Conservation (phyloP, 108 stramenopile species). For the Fragilaria radians region DNA sequence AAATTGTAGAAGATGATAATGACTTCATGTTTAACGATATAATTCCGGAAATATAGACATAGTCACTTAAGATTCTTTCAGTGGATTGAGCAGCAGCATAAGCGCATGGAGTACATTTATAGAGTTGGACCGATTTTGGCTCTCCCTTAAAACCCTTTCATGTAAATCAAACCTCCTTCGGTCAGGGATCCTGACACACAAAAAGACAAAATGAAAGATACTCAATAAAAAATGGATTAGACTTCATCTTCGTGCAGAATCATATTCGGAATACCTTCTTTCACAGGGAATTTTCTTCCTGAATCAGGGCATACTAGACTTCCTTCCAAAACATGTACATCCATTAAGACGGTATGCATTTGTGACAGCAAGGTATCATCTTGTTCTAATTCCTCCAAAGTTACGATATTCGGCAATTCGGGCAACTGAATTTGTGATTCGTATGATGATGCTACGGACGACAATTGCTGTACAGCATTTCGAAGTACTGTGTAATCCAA, state of each 20-base stretch:
- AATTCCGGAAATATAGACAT: too few relatives aligned
- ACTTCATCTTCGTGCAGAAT: constrained; percentile 97
- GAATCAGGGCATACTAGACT: constrained; percentile 87
- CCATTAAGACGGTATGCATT: constrained; percentile 68
- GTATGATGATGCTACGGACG: background rate
- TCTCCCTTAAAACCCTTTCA: too few relatives aligned
- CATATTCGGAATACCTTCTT: constrained; percentile 95
- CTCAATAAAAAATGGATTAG: too few relatives aligned
- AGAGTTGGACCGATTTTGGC: too few relatives aligned
- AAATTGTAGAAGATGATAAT: too few relatives aligned
- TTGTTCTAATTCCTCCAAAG: constrained; percentile 25
- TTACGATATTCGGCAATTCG: constrained; percentile 28
- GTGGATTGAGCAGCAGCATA: too few relatives aligned
- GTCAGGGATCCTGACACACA: too few relatives aligned
- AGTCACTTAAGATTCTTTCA: too few relatives aligned
- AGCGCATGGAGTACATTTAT: too few relatives aligned
- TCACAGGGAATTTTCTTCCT: constrained; percentile 85
- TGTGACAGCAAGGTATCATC: constrained; percentile 30
- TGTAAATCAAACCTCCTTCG: too few relatives aligned
- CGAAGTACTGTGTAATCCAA: constrained; percentile 55
- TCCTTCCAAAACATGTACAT: constrained; percentile 89
- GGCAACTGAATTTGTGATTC: constrained; percentile 11
- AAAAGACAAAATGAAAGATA: too few relatives aligned
- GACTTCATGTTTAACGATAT: too few relatives aligned
- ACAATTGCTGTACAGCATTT: constrained; percentile 41